Conservation (phyloP, 768 basidiomycete genomes). For the Pleurotus tuoliensis region DNA sequence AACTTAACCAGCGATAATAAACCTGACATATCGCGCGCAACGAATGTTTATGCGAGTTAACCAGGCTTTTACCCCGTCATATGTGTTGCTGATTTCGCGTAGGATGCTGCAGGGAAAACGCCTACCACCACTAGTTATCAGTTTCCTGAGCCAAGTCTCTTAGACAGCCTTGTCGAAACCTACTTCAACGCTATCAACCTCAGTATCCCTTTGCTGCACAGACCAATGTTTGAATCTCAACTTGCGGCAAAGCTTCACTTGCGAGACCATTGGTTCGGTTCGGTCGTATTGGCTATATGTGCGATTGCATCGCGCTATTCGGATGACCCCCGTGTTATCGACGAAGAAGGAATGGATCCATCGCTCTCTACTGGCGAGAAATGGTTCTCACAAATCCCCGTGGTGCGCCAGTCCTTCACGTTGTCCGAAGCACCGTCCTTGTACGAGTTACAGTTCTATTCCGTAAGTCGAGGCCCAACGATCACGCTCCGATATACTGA, state of each 20-base stretch:
- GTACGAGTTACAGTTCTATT: slow-evolving; percentile 72
- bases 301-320: slow-evolving; percentile 61
- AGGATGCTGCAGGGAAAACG: no score
- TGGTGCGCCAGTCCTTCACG: slow-evolving; percentile 59
- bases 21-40: no score
- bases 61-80: no score
- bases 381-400: slow-evolving; percentile 67
- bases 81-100: no score
- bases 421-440: slow-evolving; percentile 48
- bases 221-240: slow-evolving; percentile 57
- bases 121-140: not conserved
- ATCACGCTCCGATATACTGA: not conserved
- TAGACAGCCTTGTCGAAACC: slow-evolving; percentile 47
- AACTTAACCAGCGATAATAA: slow-evolving; percentile 12
- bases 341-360: slow-evolving; percentile 30
- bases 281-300: slow-evolving; percentile 65
- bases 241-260: slow-evolving; percentile 47
- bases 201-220: slow-evolving; percentile 68
- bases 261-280: slow-evolving; percentile 49
- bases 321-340: slow-evolving; percentile 51
- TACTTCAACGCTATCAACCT: slow-evolving; percentile 62
- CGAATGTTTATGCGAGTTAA: no score
- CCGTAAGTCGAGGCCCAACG: slow-evolving; percentile 28
- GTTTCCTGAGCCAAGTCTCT: slow-evolving; percentile 53
- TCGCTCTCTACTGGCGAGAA: slow-evolving; percentile 57